Evolutionary conservation across 2,329 filamentous ascomycete species (phyloP), one percentile per base, ranked within the genome.

Genomic region (Cladorrhinum sp.): DNA sequence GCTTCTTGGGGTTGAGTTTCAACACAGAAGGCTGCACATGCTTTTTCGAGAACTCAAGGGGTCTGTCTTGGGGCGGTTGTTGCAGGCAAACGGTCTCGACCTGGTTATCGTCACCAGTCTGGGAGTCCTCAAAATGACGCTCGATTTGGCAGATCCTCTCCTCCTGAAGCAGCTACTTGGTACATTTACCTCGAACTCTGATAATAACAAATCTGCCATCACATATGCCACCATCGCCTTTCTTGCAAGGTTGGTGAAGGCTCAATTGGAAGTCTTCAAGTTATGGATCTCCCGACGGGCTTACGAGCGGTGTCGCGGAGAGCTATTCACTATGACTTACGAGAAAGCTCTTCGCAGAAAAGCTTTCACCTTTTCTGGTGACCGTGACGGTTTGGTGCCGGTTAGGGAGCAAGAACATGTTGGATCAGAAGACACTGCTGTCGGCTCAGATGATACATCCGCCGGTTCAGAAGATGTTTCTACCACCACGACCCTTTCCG

Each of bases 321-420:
- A 96, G 74, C 85, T 94, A 82, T 89, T 94, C 61, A 93, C 90
- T 16, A 92, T 91, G 84, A 80, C 93, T 12, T 92, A 91, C 68
- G 89, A 92, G 68, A 94, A 94, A 73, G 89, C 88, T 0, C 72
- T 91, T 12, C 83, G 84, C 9, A 77, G 89, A 6, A 91, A 91
- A 73, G 77, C 75, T 1, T 78, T 78, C 62, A 77, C 77, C 0
- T 75, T 77, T 48, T 75, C 72, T 2, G 74, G 72, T 55, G 54
- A 56, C 10, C 55, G 50, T 10, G 56, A 49, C 12, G 24, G 30
- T 9, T 12, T 57, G 2, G 26, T 55, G 5, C 18, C 42, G 5
- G 10, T 4, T 20, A 48, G 51, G 2, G 56, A 61, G 23, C 58
- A 62, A 16, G 59, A 59, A 7, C 51, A 26, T 5, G 50, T 28